Percentiles rank a stretch among this genome's conserved stretches.
Evolutionary conservation across 2,329 filamentous ascomycete genomes (phyloP).

Genomic region (Aspergillus clavatus): DNA sequence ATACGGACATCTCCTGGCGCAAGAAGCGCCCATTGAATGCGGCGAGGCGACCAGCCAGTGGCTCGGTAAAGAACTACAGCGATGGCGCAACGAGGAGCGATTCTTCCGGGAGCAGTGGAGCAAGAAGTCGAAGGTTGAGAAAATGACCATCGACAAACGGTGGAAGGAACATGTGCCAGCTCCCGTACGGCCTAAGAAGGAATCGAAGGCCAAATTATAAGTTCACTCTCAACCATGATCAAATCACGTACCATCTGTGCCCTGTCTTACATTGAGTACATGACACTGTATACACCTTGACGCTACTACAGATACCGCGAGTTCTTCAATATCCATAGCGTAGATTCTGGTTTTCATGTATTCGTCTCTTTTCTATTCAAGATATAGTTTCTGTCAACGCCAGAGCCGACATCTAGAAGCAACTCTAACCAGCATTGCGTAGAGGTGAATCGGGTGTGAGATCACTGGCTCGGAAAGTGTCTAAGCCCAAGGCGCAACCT

Average conservation of each 20-base stretch:
- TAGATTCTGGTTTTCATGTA: slow-evolving; percentile 1
- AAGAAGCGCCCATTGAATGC: slow-evolving; percentile 67
- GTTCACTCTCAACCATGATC: too few relatives aligned
- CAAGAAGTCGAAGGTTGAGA: slow-evolving; percentile 47
- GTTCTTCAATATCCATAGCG: slow-evolving; percentile 10
- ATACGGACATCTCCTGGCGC: slow-evolving; percentile 74
- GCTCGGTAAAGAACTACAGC: slow-evolving; percentile 52
- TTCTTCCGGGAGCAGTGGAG: slow-evolving; percentile 54
- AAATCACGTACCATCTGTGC: too few relatives aligned
- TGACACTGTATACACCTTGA: neutral
- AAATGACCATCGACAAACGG: slow-evolving; percentile 53
- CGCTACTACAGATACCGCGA: neutral
- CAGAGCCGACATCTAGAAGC: slow-evolving; percentile 12
- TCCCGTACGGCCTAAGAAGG: slow-evolving; percentile 26
- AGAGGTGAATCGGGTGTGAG: neutral
- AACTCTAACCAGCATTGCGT: neutral
- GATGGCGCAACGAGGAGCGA: slow-evolving; percentile 55
- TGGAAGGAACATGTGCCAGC: slow-evolving; percentile 44
- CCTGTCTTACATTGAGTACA: too few relatives aligned
- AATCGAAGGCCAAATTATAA: slow-evolving; percentile 26
- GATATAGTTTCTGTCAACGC: slow-evolving; percentile 5
- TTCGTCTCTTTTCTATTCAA: slow-evolving; percentile 10
- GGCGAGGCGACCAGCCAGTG: slow-evolving; percentile 58
- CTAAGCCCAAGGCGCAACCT: neutral
- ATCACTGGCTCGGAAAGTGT: neutral